Evolutionary conservation across 2,329 filamentous ascomycete species (phyloP).

Genomic region (Xylariales sp.): DNA sequence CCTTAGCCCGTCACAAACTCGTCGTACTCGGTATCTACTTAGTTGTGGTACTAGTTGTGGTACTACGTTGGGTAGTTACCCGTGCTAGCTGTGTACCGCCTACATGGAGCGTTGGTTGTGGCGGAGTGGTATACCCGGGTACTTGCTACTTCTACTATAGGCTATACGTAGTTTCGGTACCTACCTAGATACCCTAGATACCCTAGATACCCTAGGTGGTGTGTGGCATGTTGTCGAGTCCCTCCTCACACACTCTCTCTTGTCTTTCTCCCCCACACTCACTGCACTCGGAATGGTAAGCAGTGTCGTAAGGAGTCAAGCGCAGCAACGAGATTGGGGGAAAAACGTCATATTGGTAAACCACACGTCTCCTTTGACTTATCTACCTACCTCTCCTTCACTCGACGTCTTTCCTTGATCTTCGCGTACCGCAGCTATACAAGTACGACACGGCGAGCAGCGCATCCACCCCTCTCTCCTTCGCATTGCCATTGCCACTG

Average conservation of each 20-base stretch:
- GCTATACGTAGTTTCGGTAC: too few relatives aligned
- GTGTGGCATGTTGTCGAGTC: conserved; percentile 20
- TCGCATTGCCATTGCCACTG: not conserved
- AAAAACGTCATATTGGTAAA: conserved; percentile 39
- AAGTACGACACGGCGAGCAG: conserved; percentile 12
- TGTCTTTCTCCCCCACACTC: conserved; percentile 19
- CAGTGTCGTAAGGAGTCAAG: conserved; percentile 13
- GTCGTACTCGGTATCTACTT: too few relatives aligned
- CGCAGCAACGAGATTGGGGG: conserved; percentile 14
- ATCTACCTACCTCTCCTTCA: too few relatives aligned
- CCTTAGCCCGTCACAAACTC: too few relatives aligned
- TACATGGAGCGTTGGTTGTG: too few relatives aligned
- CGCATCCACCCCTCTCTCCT: not conserved
- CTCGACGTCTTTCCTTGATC: conserved; percentile 4
- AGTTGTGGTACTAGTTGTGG: too few relatives aligned
- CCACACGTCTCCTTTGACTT: conserved; percentile 1
- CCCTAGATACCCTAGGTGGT: not conserved
- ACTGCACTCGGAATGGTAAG: too few relatives aligned
- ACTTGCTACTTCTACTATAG: too few relatives aligned
- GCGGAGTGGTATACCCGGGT: too few relatives aligned
- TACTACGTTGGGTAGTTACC: too few relatives aligned
- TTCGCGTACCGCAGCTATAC: conserved; percentile 1
- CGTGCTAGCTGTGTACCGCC: too few relatives aligned
- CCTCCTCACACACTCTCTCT: conserved; percentile 17
- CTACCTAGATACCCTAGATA: not conserved